Evolutionary conservation across 805 yeast species (phyloP), one percentile per base, ranked within the genome.

Genomic region (Ogataea philodendri): DNA sequence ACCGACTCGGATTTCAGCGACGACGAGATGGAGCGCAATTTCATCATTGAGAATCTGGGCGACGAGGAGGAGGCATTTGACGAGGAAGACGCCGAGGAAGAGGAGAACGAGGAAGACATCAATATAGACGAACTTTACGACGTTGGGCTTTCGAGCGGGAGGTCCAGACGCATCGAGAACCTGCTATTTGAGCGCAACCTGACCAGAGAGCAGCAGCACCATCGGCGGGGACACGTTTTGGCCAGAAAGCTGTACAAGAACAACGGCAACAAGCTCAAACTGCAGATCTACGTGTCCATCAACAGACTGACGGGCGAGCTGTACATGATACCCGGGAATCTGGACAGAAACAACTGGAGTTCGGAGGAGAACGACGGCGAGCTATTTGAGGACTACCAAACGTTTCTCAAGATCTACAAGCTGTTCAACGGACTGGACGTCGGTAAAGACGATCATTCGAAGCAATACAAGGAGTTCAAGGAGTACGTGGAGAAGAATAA

Each of bases 261-360:
- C 11, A 30, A 26, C 15, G 31, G 32, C 14, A 22, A 37, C 11
- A 44, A 45, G 14, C 27, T 57, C 31, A 55, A 45, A 22, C 37
- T 61, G 33, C 46, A 46, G 21, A 15, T 62, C 9, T 46, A 56
- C 32, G 48, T 49, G 4, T 49, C 57, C 3, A 50, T 62, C 31
- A 54, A 61, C 39, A 48, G 67, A 30, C 30, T 47, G 9, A 57
- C 63, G 2, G 67, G 67, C 3, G 65, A 61, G 22, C 39, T 62
- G 11, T 52, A 44, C 37, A 33, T 58, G 39, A 41, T 51, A 20
- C 59, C 65, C 9, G 64, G 63, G 6, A 62, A 62, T 30, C 35
- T 60, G 33, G 65, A 59, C 41, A 40, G 41, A 18, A 56, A 56
- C 32, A 51, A 56, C 32, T 59, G 64, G 64, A 56, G 62, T 35